Evolutionary conservation across 2,329 filamentous ascomycete species (phyloP).

Genomic region (Fusarium stilboides): DNA sequence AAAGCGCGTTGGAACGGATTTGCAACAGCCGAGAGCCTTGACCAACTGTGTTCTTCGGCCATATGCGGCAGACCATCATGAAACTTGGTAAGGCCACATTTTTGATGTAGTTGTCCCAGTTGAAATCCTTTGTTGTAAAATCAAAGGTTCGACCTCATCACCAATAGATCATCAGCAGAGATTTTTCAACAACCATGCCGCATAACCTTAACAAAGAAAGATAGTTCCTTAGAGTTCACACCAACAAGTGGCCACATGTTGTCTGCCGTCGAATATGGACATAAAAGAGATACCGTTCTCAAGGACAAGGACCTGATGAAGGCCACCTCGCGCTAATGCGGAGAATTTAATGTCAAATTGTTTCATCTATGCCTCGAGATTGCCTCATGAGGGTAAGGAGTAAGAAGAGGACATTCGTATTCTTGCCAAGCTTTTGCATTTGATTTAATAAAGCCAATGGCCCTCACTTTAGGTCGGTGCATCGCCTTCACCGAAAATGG

Average conservation of each 20-base stretch:
- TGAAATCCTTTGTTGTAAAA: background rate
- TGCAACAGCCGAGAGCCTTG: conserved; percentile 44
- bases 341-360: conserved; percentile 42
- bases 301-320: conserved; percentile 7
- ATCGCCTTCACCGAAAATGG: conserved; percentile 49
- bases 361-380: conserved; percentile 47
- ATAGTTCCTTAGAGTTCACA: conserved; percentile 16
- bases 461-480: conserved; percentile 35
- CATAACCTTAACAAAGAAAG: conserved; percentile 1
- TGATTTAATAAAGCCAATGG: conserved; percentile 38
- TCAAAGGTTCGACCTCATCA: background rate
- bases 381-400: conserved; percentile 40
- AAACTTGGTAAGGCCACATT: background rate
- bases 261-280: conserved; percentile 10
- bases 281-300: conserved; percentile 5
- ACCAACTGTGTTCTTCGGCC: conserved; percentile 34
- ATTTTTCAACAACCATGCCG: conserved; percentile 12
- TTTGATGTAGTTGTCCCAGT: background rate
- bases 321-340: conserved; percentile 29
- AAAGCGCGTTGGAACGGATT: conserved; percentile 27
- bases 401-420: conserved; percentile 36
- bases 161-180: background rate
- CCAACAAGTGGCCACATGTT: conserved; percentile 25
- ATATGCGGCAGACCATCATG: conserved; percentile 6
- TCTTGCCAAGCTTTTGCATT: conserved; percentile 37